phyloP scores from a whole-genome alignment of 164 flowering plant genomes.

The Houttuynia cordata region DNA sequence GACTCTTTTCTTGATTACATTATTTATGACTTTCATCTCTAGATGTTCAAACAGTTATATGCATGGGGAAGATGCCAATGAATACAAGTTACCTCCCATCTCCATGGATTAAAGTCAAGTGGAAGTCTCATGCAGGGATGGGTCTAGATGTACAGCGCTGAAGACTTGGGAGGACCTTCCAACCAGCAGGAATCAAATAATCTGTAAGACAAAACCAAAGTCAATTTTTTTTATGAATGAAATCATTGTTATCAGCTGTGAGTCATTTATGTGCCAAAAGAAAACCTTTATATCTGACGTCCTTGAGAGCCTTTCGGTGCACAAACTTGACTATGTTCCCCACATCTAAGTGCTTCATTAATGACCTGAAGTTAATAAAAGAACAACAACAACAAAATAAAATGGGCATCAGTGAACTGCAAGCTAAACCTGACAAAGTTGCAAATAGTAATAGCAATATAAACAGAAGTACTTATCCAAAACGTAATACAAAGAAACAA shows the following conservation, averaged over 20 bases:
- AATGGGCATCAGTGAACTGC: background rate
- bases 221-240: background rate
- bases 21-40: no score
- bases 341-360: conserved; percentile 56
- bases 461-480: background rate
- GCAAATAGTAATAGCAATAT: background rate
- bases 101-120: conserved; percentile 51
- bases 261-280: background rate
- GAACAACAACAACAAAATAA: conserved; percentile 5
- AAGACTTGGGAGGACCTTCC: conserved; percentile 79
- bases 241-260: background rate
- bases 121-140: conserved; percentile 38
- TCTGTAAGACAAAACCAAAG: conserved; percentile 17
- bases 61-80: no score
- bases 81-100: conserved; percentile 44
- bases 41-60: no score
- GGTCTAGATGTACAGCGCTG: conserved; percentile 60
- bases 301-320: conserved; percentile 64
- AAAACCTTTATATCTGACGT: conserved; percentile 53
- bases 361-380: conserved; percentile 32
- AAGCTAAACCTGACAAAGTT: background rate
- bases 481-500: no score
- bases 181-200: conserved; percentile 51
- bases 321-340: conserved; percentile 60
- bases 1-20: background rate